Base-by-base conservation (phyloP, 192 early-diverging fungal species). In the Pecoramyces ruminantium region DNA sequence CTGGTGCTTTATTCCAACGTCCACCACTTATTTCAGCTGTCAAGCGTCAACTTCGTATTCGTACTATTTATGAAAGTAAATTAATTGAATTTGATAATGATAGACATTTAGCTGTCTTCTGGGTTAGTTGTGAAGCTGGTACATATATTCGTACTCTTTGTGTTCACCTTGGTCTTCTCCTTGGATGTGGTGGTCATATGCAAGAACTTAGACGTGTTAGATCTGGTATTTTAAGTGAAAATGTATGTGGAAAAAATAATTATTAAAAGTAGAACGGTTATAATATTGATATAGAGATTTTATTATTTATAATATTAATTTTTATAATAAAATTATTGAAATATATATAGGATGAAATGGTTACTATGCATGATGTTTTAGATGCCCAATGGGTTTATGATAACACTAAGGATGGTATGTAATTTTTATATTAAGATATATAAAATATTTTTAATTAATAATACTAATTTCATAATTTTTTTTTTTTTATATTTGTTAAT, bases 91-190 rank as follows among this genome's bases (percentile, higher is more conserved):
- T 96, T 80, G 95, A 99, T 88, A 96, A 98, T 81, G 96, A 97
- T 83, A 92, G 96, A 77, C 94, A 99, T 83, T 87, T 99, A 87
- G 94, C 90, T 81, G 95, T 97, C 30, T 98, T 99, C 88, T 98
- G 96, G 96, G 96, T 95, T 42, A 92, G 89, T 80, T 99, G 97
- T 87, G 97, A 99, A 90, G 97, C 97, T 79, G 97, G 97, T 81
- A 99, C 97, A 18, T 99, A 99, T 85, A 96, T 99, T 86, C 94
- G 97, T 89, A 99, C 97, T n/a, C 86, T 99, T 79, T 99, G 97
- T 86, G 96, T 98, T 30, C 97, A 99, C 86, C 85, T 99, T 86
- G 97, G 97, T 83, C 88, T 99, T 15, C 86, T 99, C 79, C 88
- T 99, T 78, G 95, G 94, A 78, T 95, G 94, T 79, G 97, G 97